Conservation (phyloP, 2,329 filamentous ascomycete species). For the Fusarium sp. region DNA sequence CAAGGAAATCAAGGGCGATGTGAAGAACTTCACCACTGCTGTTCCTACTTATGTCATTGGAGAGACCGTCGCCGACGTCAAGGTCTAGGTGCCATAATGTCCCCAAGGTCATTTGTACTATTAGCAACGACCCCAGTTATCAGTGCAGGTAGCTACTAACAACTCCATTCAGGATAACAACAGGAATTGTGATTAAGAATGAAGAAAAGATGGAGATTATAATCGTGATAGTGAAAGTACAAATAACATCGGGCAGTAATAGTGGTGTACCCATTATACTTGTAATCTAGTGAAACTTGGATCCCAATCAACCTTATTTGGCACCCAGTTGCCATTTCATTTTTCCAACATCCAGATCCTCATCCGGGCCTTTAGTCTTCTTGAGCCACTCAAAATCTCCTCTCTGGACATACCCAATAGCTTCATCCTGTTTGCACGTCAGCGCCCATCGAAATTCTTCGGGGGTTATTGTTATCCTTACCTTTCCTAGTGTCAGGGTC, state of each 20-base stretch:
- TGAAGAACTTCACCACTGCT: slow-evolving; percentile 21
- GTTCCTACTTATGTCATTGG: background rate
- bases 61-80: background rate
- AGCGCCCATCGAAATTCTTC: rapidly evolving
- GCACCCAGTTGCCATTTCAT: slow-evolving; percentile 14
- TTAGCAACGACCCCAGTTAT: too few relatives aligned
- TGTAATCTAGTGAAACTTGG: too few relatives aligned
- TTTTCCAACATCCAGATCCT: slow-evolving; percentile 9
- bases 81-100: background rate
- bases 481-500: slow-evolving; percentile 24
- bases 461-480: rapidly evolving
- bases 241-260: too few relatives aligned
- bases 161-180: too few relatives aligned
- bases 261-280: too few relatives aligned
- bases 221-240: too few relatives aligned
- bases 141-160: too few relatives aligned
- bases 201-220: background rate
- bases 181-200: rapidly evolving
- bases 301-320: background rate
- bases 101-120: rapidly evolving
- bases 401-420: slow-evolving; percentile 4
- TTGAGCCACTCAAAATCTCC: slow-evolving; percentile 17
- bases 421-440: background rate
- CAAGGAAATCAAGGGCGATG: slow-evolving; percentile 5
- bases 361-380: background rate